Percentiles rank a stretch among this genome's conserved stretches.
These are phyloP conservation scores for Rhytidhysteron rufulum DNA, from an alignment of 2,329 filamentous ascomycete genomes.

Conservation along the genomic window DNA sequence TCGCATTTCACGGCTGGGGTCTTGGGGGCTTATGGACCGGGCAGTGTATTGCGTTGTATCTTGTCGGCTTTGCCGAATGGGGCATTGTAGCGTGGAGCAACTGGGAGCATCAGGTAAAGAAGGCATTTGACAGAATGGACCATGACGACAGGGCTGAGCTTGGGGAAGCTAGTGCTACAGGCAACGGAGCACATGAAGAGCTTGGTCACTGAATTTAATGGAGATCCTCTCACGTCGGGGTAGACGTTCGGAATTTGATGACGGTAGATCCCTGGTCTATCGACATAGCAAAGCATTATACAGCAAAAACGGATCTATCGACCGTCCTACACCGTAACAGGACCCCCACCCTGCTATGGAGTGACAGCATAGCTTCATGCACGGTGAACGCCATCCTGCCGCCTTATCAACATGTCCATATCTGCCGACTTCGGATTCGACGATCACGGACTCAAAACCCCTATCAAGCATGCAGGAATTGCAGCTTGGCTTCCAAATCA, in stretches of 20 bases:
- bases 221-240: no score
- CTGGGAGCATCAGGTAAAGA: conserved; percentile 70
- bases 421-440: background rate
- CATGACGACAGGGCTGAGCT: conserved; percentile 40
- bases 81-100: conserved; percentile 71
- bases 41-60: conserved; percentile 67
- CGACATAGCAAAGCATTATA: no score
- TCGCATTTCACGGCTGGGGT: conserved; percentile 85
- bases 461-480: no score
- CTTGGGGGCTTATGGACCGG: conserved; percentile 77
- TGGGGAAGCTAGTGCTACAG: conserved; percentile 20
- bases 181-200: conserved; percentile 11
- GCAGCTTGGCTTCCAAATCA: no score
- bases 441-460: no score
- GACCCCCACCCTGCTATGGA: no score
- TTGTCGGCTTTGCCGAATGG: conserved; percentile 78
- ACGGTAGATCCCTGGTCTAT: no score
- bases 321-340: no score
- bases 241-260: no score
- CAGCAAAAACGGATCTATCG: no score
- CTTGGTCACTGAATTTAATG: no score
- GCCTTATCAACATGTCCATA: background rate
- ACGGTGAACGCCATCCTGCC: background rate
- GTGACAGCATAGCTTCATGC: no score
- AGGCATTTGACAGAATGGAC: conserved; percentile 69